Evolutionary conservation across 2,329 filamentous ascomycete species (phyloP), one percentile per base, ranked within the genome.

Genomic region (Escovopsis sp.): DNA sequence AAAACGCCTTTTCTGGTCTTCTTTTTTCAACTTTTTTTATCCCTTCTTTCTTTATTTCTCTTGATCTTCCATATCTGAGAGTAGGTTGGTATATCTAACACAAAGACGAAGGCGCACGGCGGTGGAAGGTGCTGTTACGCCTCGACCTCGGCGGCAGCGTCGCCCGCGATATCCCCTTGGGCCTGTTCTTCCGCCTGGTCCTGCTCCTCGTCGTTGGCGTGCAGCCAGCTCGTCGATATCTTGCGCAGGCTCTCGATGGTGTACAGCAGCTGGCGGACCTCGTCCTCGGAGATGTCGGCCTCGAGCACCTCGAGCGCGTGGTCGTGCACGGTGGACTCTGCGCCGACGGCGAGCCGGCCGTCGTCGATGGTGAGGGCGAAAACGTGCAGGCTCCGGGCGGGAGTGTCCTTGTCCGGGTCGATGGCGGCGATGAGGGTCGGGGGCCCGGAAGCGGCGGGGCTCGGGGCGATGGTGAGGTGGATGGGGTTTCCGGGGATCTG

Each of bases 401-500:
- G 45, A 4, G 51, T 46, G 9, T 48, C 43, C 33, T 57, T 55
- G 34, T 52, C 47, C 1, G 60, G 52, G 43, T 73, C 66, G 33
- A 69, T 48, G 12, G 66, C 59, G 6, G 64, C 59, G 34, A 68
- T 47, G 32, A 72, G 47, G 42, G 47, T 56, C 18, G 54, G 59
- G 3, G 49, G 45, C 4, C 49, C 45, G 7, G 49, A 45, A 23
- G 28, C 45, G 7, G 49, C 45, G 26, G 28, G 28, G 28, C 6
- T 32, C 4, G 28, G 8, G 59, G 43, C 43, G n/a, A 60, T 47
- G 26, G 59, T 53, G 10, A 71, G 53, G 53, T 78, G 73, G 4
- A 89, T 69, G 1, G 78, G 72, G 51, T 84, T 86, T 7, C 81
- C 81, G 3, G 69, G 65, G 4, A 85, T 58, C 34, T 65, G 58